A percentile compares a stretch with the other conserved stretches of the same genome.
Evolutionary conservation across 139 green algal species (phyloP).

Genomic region (Deuterostichococcus epilithicus): DNA sequence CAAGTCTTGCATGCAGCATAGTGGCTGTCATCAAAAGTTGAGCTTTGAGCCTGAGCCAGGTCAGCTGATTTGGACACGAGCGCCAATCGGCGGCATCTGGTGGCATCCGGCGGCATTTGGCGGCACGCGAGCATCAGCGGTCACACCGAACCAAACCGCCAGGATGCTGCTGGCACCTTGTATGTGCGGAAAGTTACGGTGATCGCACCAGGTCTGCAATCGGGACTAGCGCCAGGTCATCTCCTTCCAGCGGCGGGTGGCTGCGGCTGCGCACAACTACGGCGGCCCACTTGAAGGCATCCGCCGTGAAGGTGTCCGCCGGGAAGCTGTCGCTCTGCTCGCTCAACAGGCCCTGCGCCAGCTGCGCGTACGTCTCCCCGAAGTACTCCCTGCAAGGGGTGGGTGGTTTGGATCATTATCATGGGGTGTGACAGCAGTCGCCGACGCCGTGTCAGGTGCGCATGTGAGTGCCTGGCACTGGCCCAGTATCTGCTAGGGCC

Average conservation of each 20-base stretch:
- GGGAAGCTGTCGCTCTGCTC: constrained; percentile 43
- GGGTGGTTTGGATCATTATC: background rate
- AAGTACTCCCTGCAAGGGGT: constrained; percentile 59
- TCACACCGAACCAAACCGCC: no score
- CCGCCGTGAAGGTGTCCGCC: constrained; percentile 41
- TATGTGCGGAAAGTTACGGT: background rate
- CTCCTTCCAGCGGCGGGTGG: constrained; percentile 68
- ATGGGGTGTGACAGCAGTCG: background rate
- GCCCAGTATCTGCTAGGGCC: background rate
- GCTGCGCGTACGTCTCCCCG: constrained; percentile 38
- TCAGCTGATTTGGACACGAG: no score
- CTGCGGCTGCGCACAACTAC: constrained; percentile 62
- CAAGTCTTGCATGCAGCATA: no score
- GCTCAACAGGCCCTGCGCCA: constrained; percentile 45
- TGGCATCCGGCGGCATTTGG: no score
- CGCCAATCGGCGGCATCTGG: no score
- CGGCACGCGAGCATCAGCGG: no score
- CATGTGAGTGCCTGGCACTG: no score
- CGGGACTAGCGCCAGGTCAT: constrained; percentile 70
- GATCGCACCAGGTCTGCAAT: constrained; percentile 65
- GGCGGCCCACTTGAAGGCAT: constrained; percentile 75
- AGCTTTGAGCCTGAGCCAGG: no score
- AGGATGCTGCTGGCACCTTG: no score
- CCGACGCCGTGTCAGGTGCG: background rate
- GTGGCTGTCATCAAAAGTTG: no score